Evolutionary conservation across 768 basidiomycete species (phyloP).

Genomic region (Tricholoma saponaceum): DNA sequence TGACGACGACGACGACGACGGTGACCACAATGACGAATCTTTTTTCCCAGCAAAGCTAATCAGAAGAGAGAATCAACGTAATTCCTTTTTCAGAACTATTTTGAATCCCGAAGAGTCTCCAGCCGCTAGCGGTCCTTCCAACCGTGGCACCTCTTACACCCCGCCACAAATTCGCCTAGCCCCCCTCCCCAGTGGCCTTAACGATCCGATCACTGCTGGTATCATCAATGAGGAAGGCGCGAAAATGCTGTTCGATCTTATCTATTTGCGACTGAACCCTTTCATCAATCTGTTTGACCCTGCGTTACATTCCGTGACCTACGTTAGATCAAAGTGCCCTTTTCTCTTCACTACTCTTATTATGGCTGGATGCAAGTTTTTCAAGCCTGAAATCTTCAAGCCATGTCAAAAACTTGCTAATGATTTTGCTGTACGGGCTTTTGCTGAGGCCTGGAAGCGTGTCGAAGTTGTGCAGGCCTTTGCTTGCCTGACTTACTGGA

Average conservation of each 20-base stretch:
- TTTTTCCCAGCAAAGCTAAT: constrained; percentile 77
- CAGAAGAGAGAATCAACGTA: constrained; percentile 61
- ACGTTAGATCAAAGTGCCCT: constrained; percentile 76
- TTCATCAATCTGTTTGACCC: constrained; percentile 90
- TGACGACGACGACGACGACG: constrained; percentile 66
- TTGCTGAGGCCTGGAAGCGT: constrained; percentile 72
- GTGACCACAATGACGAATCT: constrained; percentile 55
- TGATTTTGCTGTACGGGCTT: constrained; percentile 72
- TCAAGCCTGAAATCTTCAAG: constrained; percentile 63
- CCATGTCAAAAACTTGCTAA: constrained; percentile 69
- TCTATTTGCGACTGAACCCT: constrained; percentile 83
- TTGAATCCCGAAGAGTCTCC: constrained; percentile 65
- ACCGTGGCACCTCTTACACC: constrained; percentile 35
- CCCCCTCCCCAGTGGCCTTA: constrained; percentile 34
- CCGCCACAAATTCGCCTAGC: constrained; percentile 35
- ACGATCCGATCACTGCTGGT: constrained; percentile 71
- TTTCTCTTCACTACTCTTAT: constrained; percentile 84
- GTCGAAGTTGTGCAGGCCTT: constrained; percentile 90
- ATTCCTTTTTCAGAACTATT: constrained; percentile 81
- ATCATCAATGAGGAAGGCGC: constrained; percentile 69
- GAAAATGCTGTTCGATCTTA: constrained; percentile 67
- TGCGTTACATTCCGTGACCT: constrained; percentile 72
- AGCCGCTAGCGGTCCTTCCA: constrained; percentile 26
- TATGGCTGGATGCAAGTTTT: constrained; percentile 84
- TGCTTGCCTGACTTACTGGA: constrained; percentile 87